These are phyloP conservation scores for Eucalyptus erythrocorys DNA, from an alignment of 345 rosid genomes.

Conservation along the genomic window DNA sequence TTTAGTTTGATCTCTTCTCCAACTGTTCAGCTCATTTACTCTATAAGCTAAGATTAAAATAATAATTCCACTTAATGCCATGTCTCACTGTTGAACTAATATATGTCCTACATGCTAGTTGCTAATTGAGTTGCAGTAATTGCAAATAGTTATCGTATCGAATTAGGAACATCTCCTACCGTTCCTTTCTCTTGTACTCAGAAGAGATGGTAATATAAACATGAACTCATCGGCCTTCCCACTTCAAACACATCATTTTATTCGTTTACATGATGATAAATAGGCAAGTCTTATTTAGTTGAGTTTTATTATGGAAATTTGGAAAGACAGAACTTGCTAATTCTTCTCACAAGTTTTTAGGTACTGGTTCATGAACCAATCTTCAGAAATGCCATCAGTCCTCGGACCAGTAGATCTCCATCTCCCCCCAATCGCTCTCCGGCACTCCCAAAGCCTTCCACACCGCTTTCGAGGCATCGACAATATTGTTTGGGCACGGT, in stretches of 20 bases:
- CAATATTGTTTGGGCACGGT: not conserved
- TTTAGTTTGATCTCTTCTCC: not conserved
- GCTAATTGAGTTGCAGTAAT: not conserved
- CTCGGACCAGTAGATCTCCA: not conserved
- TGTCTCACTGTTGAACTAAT: not conserved
- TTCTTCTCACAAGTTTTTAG: not conserved
- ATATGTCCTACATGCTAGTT: not conserved
- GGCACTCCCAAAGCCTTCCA: not conserved
- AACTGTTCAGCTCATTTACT: not conserved
- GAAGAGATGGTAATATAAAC: not conserved
- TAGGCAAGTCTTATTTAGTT: not conserved
- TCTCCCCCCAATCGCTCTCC: not conserved
- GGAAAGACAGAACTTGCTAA: not conserved
- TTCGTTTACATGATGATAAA: not conserved
- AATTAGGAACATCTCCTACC: not conserved
- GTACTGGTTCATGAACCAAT: not conserved
- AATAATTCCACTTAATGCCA: not conserved
- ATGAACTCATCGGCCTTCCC: not conserved
- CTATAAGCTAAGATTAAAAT: not conserved
- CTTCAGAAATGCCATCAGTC: not conserved
- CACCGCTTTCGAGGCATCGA: not conserved
- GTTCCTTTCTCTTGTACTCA: not conserved
- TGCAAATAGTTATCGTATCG: not conserved
- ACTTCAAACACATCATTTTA: not conserved
- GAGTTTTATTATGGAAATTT: not conserved